Evolutionary conservation across 2,329 filamentous ascomycete species (phyloP), one percentile per base, ranked within the genome.

Genomic region (Aspergillus sp.): DNA sequence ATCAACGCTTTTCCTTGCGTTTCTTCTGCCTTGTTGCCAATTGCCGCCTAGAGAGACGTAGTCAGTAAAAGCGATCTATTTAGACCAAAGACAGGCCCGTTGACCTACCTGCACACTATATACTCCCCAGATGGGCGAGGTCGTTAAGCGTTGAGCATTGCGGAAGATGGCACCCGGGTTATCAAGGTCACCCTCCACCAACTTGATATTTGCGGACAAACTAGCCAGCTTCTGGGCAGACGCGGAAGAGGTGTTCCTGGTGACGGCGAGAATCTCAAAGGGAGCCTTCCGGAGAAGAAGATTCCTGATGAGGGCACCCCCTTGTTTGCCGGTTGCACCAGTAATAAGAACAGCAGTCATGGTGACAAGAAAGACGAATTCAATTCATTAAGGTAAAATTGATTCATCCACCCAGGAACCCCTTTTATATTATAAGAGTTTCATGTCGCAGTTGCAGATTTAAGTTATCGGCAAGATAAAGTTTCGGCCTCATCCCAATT

Each of bases 101-200:
- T 19, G 9, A 32, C 72, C 45, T 62, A 85, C 78, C 72, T 87
- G 85, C 1, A 89, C 85, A 19, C 82, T 85, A 74, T 84, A 89
- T 7, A 89, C 85, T 4, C 85, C 85, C 81, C 82, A 85, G 60
- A 87, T 79, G 4, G 78, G 74, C n/a, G 55, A 47, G n/a, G 69
- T 64, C 1, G 71, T 69, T 21, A 74, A 71, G 3, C 72, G 67
- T 36, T 75, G 73, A 6, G 79, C 81, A 21, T 75, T 74, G 38
- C 74, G 64, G 65, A 88, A 87, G 17, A 88, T 79, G 0, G 70
- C 74, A 0, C 75, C 70, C 0, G 81, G 73, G 38, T 87, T 74
- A 58, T 84, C 77, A 12, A 89, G 74, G 62, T 89, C 78, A 7
- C 87, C 87, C 66, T 87, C 75, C 3, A 89, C 79, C 1, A 89